Evolutionary conservation across 768 basidiomycete genomes (phyloP).

Genomic region (Phylloporus rhodoxanthus): DNA sequence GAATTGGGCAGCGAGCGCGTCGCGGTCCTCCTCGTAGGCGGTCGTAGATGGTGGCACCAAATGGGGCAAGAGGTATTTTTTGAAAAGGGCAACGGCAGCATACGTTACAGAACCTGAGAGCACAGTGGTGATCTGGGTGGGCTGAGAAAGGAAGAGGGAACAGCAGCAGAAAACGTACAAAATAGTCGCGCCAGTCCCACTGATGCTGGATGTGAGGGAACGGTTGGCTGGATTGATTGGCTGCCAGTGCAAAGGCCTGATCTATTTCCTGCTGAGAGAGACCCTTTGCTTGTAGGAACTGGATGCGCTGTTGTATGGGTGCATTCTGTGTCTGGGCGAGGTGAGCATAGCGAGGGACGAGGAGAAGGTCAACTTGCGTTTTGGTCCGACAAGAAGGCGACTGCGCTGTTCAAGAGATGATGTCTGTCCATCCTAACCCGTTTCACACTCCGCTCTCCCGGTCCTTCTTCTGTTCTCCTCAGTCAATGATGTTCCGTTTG

Average conservation of each 20-base stretch:
- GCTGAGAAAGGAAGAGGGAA: conserved; percentile 14
- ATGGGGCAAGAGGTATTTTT: conserved; percentile 90
- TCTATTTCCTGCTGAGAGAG: conserved; percentile 81
- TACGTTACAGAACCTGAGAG: conserved; percentile 83
- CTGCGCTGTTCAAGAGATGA: conserved; percentile 75
- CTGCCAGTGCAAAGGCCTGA: conserved; percentile 64
- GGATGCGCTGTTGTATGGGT: conserved; percentile 75
- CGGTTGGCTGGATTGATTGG: conserved; percentile 25
- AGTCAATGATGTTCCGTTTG: conserved; percentile 28
- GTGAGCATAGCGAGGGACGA: conserved; percentile 1
- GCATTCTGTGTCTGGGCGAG: conserved; percentile 62
- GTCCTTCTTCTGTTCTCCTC: neutral
- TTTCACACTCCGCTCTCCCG: conserved; percentile 26
- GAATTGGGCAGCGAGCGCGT: conserved; percentile 81
- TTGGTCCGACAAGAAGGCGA: conserved; percentile 79
- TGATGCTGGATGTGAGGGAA: conserved; percentile 37
- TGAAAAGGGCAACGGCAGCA: conserved; percentile 73
- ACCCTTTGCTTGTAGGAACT: conserved; percentile 95
- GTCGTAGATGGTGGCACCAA: conserved; percentile 82
- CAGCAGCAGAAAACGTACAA: conserved; percentile 51
- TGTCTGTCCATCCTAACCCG: conserved; percentile 44
- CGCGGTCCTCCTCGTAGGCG: conserved; percentile 84
- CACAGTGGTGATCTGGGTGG: conserved; percentile 78
- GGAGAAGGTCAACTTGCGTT: conserved; percentile 44
- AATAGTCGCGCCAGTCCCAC: conserved; percentile 97